Conservation (phyloP, 2,329 filamentous ascomycete species). For the Clarireedia sp. region DNA sequence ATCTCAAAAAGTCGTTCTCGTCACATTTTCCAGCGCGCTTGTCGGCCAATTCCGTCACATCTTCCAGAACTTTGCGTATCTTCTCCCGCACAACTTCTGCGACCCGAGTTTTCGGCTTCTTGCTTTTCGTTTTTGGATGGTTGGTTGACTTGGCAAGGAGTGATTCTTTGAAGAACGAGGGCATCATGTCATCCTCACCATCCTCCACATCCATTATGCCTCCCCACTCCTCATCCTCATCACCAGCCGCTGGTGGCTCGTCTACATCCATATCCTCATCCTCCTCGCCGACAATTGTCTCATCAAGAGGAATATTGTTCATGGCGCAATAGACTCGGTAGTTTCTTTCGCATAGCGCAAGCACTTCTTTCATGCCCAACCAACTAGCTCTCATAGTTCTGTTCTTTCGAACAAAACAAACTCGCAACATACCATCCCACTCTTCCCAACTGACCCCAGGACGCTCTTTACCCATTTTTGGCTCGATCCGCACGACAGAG, state of each 20-base stretch:
- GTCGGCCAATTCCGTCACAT: conserved; percentile 71
- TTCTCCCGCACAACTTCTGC: conserved; percentile 78
- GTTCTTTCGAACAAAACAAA: conserved; percentile 84
- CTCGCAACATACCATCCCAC: conserved; percentile 81
- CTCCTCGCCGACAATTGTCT: conserved; percentile 42
- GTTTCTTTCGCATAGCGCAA: conserved; percentile 78
- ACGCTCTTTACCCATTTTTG: conserved; percentile 66
- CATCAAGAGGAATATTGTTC: conserved; percentile 72
- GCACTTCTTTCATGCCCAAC: conserved; percentile 70
- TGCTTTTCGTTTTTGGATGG: conserved; percentile 54
- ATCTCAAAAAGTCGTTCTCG: conserved; percentile 81
- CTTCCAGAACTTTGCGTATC: conserved; percentile 75
- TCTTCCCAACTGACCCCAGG: conserved; percentile 90
- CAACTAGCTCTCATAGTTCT: conserved; percentile 79
- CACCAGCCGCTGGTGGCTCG: conserved; percentile 34
- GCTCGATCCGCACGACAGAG: conserved; percentile 82
- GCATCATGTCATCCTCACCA: conserved; percentile 56
- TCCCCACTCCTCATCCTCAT: conserved; percentile 41
- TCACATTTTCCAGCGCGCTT: conserved; percentile 81
- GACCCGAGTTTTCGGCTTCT: conserved; percentile 72
- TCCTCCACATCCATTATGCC: conserved; percentile 45
- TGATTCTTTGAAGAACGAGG: conserved; percentile 71
- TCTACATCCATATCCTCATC: conserved; percentile 40
- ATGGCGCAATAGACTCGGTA: conserved; percentile 87
- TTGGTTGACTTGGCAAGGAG: conserved; percentile 34